Conservation (phyloP, 164 flowering plant genomes). For the Nelumbo lutea region DNA sequence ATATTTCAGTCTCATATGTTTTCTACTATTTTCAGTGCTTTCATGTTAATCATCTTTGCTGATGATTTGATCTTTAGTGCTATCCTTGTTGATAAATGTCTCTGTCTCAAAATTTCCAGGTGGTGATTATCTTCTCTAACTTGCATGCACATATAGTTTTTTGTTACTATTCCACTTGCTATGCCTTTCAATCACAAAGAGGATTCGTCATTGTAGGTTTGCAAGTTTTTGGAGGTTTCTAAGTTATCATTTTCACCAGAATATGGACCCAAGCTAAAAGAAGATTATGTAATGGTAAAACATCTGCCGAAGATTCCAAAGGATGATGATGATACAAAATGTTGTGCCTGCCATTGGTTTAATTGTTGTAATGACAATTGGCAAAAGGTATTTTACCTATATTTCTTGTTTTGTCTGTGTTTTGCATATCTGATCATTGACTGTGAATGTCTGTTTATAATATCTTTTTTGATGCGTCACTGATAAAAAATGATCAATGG, state of each 20-base stretch:
- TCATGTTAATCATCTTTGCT: no score
- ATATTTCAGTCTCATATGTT: no score
- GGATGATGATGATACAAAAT: constrained; percentile 43
- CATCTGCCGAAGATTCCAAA: constrained; percentile 71
- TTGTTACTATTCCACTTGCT: background rate
- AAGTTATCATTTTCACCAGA: constrained; percentile 89
- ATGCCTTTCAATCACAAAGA: background rate
- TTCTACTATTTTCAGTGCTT: no score
- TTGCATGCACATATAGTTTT: background rate
- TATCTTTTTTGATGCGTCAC: no score
- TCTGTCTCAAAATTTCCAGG: no score
- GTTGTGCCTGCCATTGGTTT: constrained; percentile 66
- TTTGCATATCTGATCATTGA: no score
- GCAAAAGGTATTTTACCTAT: constrained; percentile 71
- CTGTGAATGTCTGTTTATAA: no score
- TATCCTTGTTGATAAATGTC: no score
- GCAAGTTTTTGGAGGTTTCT: constrained; percentile 95
- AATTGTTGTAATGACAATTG: constrained; percentile 89
- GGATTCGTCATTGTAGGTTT: constrained; percentile 50
- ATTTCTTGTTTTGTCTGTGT: no score
- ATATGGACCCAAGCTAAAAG: constrained; percentile 95
- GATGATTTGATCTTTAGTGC: no score
- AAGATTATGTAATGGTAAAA: constrained; percentile 87
- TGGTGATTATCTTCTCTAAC: no score
- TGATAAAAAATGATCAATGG: no score